A percentile compares a stretch with the other conserved stretches of the same genome.
Conservation (phyloP, 2,329 filamentous ascomycete genomes). For the Trichoderma sp. region DNA sequence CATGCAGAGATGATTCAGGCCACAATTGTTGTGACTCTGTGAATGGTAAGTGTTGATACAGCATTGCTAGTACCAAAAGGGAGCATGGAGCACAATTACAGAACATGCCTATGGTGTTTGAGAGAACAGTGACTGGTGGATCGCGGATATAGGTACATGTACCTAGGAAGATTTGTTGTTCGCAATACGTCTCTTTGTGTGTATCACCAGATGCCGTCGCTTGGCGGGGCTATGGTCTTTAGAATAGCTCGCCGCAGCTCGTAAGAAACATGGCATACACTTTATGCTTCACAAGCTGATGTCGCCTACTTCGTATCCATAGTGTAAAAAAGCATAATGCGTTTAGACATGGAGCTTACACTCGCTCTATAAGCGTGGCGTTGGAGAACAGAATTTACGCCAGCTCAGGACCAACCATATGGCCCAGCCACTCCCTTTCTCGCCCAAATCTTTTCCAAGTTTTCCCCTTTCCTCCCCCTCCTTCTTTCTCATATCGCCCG, state of each 20-base stretch:
- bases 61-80: background rate
- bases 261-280: background rate
- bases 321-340: background rate
- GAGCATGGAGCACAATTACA: background rate
- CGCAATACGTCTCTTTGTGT: background rate
- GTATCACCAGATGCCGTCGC: background rate
- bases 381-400: background rate
- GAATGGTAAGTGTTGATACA: background rate
- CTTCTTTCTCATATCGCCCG: background rate
- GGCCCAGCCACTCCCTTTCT: background rate
- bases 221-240: background rate
- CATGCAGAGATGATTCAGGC: background rate
- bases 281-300: background rate
- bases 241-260: background rate
- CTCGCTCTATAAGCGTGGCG: background rate
- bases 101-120: background rate
- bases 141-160: background rate
- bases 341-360: background rate
- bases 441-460: background rate
- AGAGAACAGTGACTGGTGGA: background rate
- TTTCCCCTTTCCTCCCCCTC: background rate
- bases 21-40: background rate
- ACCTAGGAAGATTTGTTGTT: background rate
- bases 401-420: background rate
- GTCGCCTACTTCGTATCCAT: background rate